These are phyloP conservation scores for Silene coronaria DNA, from an alignment of 179 eudicot species.

Conservation along the genomic window DNA sequence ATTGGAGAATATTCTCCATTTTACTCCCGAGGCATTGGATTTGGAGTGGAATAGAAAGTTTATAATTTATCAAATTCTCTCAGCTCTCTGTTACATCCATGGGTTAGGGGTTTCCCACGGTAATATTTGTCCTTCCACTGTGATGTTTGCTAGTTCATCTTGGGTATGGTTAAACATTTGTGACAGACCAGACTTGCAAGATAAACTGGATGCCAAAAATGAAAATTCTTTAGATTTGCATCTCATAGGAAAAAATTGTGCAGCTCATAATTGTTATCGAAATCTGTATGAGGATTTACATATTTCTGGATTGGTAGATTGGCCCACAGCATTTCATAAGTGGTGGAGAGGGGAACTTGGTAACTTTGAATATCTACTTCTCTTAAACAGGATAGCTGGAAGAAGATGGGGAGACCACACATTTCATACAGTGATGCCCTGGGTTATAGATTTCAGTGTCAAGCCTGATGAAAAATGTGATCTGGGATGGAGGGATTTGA, in stretches of 20 bases:
- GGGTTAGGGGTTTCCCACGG: slow-evolving; percentile 75
- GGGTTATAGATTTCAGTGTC: slow-evolving; percentile 87
- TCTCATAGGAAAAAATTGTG: slow-evolving; percentile 25
- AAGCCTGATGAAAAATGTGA: slow-evolving; percentile 62
- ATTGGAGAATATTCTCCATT: slow-evolving; percentile 73
- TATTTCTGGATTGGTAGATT: slow-evolving; percentile 45
- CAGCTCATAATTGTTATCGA: slow-evolving; percentile 40
- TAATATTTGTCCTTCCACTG: slow-evolving; percentile 53
- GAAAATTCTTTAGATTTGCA: slow-evolving; percentile 25
- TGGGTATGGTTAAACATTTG: slow-evolving; percentile 79
- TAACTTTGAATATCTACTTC: slow-evolving; percentile 81
- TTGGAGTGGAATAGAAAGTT: slow-evolving; percentile 69
- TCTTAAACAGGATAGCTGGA: slow-evolving; percentile 81
- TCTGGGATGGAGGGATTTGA: slow-evolving; percentile 83
- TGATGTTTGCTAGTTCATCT: slow-evolving; percentile 52
- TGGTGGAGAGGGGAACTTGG: slow-evolving; percentile 92
- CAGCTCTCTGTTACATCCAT: slow-evolving; percentile 72
- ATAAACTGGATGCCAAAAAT: slow-evolving; percentile 21
- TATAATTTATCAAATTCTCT: slow-evolving; percentile 72
- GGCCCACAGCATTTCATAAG: slow-evolving; percentile 57
- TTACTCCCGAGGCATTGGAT: slow-evolving; percentile 62
- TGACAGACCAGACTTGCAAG: slow-evolving; percentile 34
- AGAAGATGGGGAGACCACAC: slow-evolving; percentile 97
- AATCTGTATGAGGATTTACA: slow-evolving; percentile 56
- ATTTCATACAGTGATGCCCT: slow-evolving; percentile 91